phyloP scores from a whole-genome alignment of 164 flowering plant genomes.

The Chimonanthus salicifolius region DNA sequence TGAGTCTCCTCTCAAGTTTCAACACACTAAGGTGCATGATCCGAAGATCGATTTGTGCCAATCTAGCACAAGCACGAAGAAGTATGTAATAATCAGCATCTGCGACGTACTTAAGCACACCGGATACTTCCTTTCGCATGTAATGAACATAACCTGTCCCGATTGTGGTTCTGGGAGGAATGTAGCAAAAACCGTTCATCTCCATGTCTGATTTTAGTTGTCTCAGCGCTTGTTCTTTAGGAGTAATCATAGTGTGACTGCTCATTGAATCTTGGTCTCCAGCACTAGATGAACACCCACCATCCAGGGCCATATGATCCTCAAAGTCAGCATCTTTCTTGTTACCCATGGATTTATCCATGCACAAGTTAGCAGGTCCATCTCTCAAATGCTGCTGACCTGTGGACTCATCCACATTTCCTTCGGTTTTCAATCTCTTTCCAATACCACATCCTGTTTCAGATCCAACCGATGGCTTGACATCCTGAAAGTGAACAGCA shows the following conservation, averaged over 20 bases:
- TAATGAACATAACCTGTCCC: conserved; percentile 53
- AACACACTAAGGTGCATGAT: conserved; percentile 58
- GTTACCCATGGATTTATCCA: background rate
- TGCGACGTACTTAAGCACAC: conserved; percentile 32
- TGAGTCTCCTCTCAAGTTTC: conserved; percentile 60
- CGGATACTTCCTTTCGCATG: conserved; percentile 27
- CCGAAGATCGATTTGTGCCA: conserved; percentile 58
- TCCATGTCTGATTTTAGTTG: conserved; percentile 67
- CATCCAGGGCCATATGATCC: background rate
- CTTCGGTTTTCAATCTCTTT: conserved; percentile 25
- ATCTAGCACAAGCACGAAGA: conserved; percentile 72
- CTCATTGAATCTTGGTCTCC: background rate
- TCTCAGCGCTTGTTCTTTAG: conserved; percentile 35
- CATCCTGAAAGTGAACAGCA: conserved; percentile 11
- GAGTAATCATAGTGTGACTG: background rate
- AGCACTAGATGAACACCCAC: conserved; percentile 8
- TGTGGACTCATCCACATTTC: background rate
- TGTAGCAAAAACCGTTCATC: conserved; percentile 56
- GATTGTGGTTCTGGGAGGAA: conserved; percentile 58
- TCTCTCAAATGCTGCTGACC: background rate
- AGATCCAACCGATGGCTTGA: conserved; percentile 14
- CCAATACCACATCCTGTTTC: conserved; percentile 7
- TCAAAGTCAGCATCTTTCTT: background rate
- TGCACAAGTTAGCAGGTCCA: conserved; percentile 6
- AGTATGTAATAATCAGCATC: conserved; percentile 90